Base-by-base conservation (phyloP, 1,139 yeast species). In the Sporopachydermia cereana region DNA sequence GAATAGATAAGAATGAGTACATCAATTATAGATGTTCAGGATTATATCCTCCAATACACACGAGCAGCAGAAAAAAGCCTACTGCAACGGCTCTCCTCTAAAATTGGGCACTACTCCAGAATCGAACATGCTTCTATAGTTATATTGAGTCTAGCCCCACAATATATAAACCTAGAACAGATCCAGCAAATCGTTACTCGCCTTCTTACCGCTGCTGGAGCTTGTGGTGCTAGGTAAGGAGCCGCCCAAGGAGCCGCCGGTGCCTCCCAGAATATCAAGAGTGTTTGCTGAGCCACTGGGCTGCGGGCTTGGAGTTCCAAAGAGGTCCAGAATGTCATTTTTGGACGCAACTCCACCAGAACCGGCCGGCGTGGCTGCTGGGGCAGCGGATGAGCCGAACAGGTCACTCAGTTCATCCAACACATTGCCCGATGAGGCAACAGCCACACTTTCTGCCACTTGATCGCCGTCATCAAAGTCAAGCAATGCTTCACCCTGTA, bases 401-500 rank as follows among this genome's bases (percentile, higher is more conserved):
- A 83, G 66, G 56, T 80, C 89, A 54, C 78, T 81, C 56, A 83
- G 68, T 54, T 82, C 91, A 52, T 76, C 82, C 50, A 82, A 65
- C 23, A 76, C 68, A 48, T 68, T 61, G 24, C 56, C 50, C 21
- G 52, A 48, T 17, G 53, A 45, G 24, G 50, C 53, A 25, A 53
- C 56, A 36, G 47, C 47, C 25, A 44, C 52, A 16, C 57, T 66
- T 17, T 59, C 57, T 14, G 50, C 53, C 3, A 48, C 52, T 1
- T 59, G 66, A n/a, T 67, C 75, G 25, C 66, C 77, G 50, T 77
- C 83, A 55, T 84, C 96, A 53, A 91, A 79, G 59, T 91, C 96
- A 44, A 91, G 74, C 54, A 91, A 70, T 55, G 85, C 86, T 56
- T 89, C 97, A 43, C 83, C 81, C 55, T 82, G 79, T 24, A 66